Percentiles rank a stretch among this genome's conserved stretches.
Evolutionary conservation across 148 eudicot genomes (phyloP).

Genomic region (Euryodendron excelsum): DNA sequence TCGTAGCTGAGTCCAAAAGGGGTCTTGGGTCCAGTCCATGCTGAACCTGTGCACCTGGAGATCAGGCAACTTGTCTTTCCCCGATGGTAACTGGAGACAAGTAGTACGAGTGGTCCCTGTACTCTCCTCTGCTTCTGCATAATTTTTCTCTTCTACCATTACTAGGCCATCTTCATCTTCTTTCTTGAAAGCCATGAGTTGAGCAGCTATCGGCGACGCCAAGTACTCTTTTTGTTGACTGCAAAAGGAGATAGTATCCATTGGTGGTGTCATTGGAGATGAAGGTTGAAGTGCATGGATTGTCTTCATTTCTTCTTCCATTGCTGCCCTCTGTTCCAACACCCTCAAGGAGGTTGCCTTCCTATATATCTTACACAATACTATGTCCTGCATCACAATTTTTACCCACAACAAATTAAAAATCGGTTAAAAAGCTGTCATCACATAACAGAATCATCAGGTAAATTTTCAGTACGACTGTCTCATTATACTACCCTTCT

Average conservation of each 20-base stretch:
- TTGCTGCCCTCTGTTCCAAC: slow-evolving; percentile 76
- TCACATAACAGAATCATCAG: too few species aligned
- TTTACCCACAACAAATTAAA: too few species aligned
- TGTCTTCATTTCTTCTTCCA: slow-evolving; percentile 49
- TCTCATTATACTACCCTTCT: too few species aligned
- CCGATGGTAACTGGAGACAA: slow-evolving; percentile 42
- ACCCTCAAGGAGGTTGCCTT: slow-evolving; percentile 88
- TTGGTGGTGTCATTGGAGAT: slow-evolving; percentile 40
- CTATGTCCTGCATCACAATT: slow-evolving; percentile 66
- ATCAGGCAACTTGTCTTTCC: slow-evolving; percentile 35
- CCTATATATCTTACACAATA: slow-evolving; percentile 83
- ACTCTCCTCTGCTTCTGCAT: slow-evolving; percentile 10
- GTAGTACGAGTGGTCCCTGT: background rate
- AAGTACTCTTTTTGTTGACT: slow-evolving; percentile 28
- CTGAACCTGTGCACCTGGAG: slow-evolving; percentile 56
- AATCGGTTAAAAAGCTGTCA: too few species aligned
- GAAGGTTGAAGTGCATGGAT: slow-evolving; percentile 10
- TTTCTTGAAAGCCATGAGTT: slow-evolving; percentile 27
- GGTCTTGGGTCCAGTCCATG: slow-evolving; percentile 67
- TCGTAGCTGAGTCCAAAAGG: slow-evolving; percentile 31
- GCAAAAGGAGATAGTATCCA: slow-evolving; percentile 23
- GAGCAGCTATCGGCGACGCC: slow-evolving; percentile 14
- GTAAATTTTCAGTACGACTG: too few species aligned
- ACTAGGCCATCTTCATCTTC: slow-evolving; percentile 22
- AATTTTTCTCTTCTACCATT: background rate